Evolutionary conservation across 2,329 filamentous ascomycete genomes (phyloP), one percentile per base, ranked within the genome.

Genomic region (Didymosphaeria variabile): DNA sequence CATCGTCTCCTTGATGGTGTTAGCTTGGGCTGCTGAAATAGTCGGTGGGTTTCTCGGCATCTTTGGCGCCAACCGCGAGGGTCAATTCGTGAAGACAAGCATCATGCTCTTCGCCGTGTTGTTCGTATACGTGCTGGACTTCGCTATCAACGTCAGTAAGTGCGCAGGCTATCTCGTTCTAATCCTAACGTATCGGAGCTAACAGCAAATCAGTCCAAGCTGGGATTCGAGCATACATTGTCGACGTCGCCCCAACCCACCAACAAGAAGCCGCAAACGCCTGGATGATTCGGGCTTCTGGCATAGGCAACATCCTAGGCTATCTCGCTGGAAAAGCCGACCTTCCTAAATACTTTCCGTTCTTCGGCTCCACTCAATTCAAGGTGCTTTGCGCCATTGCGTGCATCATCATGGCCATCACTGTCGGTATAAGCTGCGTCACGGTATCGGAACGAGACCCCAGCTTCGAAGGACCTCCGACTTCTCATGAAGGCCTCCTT

Each of bases 261-360:
- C 94, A 98, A 77, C 94, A 98, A 80, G 94, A 97, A 79, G 85
- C 90, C 40, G 94, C 94, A 57, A 98, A 98, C 79, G 90, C 94
- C 44, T 97, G 96, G 94, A 93, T 94, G 21, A 94, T 92, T 72
- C 88, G 94, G 55, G 87, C 94, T 59, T 91, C 90, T 12, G 94
- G 94, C 26, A 81, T 97, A 49, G 95, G 94, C 34, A 97, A 97
- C 75, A 97, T 98, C 57, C 78, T 94, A 34, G 94, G 94, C 40
- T 98, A 95, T 75, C 84, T 97, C 23, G 93, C 92, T 57, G 94
- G 94, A 40, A 97, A 94, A 71, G 82, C 92, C 63, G 85, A 97
- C 69, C 84, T 98, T 5, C 91, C 92, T 0, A 85, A 84, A 56
- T 85, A 89, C 60, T 77, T 97, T 10, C 90, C 91, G 72, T 96